Evolutionary conservation across 2,329 filamentous ascomycete genomes (phyloP).

Genomic region (Aotearoamyces nothofagi): DNA sequence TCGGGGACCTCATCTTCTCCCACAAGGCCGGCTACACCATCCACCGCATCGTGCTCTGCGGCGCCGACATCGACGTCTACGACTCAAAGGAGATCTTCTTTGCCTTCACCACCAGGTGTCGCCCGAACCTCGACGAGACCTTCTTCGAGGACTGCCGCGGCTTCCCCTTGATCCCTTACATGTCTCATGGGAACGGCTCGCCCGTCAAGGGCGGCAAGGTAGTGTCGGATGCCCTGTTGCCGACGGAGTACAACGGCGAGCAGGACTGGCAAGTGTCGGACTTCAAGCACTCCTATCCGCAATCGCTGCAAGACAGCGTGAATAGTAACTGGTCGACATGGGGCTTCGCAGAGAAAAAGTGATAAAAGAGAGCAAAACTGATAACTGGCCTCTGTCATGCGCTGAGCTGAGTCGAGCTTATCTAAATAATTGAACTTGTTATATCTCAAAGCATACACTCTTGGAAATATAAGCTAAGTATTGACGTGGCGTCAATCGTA

Average conservation of each 20-base stretch:
- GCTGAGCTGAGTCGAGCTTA: too few relatives aligned
- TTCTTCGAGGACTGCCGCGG: conserved; percentile 28
- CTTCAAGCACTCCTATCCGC: conserved; percentile 22
- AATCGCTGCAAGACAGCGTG: conserved; percentile 24
- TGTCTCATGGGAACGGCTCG: conserved; percentile 24
- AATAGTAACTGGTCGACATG: conserved; percentile 20
- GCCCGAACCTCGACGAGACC: conserved; percentile 26
- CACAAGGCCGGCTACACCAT: conserved; percentile 27
- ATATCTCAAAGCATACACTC: too few relatives aligned
- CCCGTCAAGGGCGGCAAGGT: conserved; percentile 26
- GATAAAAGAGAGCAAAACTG: conserved; percentile 1
- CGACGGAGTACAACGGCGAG: conserved; percentile 25
- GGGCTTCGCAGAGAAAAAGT: too few relatives aligned
- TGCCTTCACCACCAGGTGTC: conserved; percentile 31
- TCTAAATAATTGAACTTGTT: too few relatives aligned
- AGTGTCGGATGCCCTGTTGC: conserved; percentile 27
- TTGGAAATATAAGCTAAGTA: too few relatives aligned
- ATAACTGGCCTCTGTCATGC: too few relatives aligned
- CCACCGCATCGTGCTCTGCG: conserved; percentile 28
- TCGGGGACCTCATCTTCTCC: conserved; percentile 28
- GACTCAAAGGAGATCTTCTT: conserved; percentile 30
- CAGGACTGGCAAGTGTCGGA: conserved; percentile 18
- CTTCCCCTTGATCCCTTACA: conserved; percentile 31
- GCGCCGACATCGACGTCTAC: conserved; percentile 33
- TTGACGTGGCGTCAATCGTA: too few relatives aligned